Percentiles rank a stretch among this genome's conserved stretches.
Evolutionary conservation across 2,329 filamentous ascomycete species (phyloP).

Genomic region (Xylariaceae sp.): DNA sequence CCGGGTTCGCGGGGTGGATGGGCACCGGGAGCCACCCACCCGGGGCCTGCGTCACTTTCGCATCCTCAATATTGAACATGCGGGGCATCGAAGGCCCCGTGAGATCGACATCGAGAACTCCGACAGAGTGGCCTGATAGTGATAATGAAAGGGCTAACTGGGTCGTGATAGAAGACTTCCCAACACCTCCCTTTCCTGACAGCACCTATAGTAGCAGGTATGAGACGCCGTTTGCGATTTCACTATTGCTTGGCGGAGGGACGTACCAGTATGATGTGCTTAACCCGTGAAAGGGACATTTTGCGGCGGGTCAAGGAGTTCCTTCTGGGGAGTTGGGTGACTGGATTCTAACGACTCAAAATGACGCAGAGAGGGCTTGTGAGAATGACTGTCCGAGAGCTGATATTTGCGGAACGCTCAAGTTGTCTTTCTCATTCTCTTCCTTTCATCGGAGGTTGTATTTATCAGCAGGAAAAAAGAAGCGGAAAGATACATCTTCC

Average conservation of each 20-base stretch:
- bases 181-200: slow-evolving; percentile 95
- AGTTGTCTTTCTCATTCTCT: background rate
- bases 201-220: slow-evolving; percentile 51
- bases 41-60: slow-evolving; percentile 85
- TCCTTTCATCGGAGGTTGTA: slow-evolving; percentile 15
- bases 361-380: too few species aligned
- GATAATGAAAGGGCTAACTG: slow-evolving; percentile 89
- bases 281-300: slow-evolving; percentile 66
- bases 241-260: background rate
- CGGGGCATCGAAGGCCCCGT: slow-evolving; percentile 95
- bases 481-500: background rate
- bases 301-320: slow-evolving; percentile 13
- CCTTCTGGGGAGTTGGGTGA: background rate
- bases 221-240: slow-evolving; percentile 8
- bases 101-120: slow-evolving; percentile 92
- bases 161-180: slow-evolving; percentile 96
- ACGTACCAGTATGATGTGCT: slow-evolving; percentile 70
- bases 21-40: slow-evolving; percentile 88
- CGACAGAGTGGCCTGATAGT: slow-evolving; percentile 79
- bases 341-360: background rate
- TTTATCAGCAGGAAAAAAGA: slow-evolving; percentile 21
- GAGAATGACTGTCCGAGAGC: background rate
- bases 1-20: slow-evolving; percentile 61
- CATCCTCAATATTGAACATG: slow-evolving; percentile 82
- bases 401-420: background rate